Conservation (phyloP, 805 yeast species). For the Diddensiella caesifluorescens region DNA sequence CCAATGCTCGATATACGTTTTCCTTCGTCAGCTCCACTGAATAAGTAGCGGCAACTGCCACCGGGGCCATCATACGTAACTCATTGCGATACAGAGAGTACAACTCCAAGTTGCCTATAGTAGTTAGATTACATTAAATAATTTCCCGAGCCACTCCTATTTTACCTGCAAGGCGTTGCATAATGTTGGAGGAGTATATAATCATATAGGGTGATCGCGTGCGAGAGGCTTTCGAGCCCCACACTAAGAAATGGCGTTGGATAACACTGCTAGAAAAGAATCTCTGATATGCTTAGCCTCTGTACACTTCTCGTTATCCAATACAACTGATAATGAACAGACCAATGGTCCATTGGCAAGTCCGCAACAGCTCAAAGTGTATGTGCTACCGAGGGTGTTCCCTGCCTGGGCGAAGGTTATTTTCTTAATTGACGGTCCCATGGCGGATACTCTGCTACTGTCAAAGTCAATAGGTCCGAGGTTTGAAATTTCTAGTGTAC, state of each 20-base stretch:
- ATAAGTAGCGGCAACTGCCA: constrained; percentile 17
- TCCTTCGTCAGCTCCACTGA: constrained; percentile 4
- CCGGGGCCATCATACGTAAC: constrained; percentile 12
- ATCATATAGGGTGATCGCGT: too few relatives aligned
- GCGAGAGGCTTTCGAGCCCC: too few relatives aligned
- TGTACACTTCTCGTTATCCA: neutral
- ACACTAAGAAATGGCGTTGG: constrained; percentile 7
- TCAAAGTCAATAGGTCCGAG: constrained; percentile 6
- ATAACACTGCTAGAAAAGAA: constrained; percentile 8
- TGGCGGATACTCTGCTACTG: constrained; percentile 1
- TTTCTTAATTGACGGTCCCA: constrained; percentile 4
- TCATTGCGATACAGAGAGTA: constrained; percentile 16
- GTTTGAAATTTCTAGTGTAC: constrained; percentile 10
- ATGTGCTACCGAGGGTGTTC: constrained; percentile 5
- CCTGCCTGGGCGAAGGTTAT: constrained; percentile 8
- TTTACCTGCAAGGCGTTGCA: neutral
- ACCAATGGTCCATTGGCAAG: constrained; percentile 10
- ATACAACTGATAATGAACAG: constrained; percentile 4
- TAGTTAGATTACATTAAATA: neutral
- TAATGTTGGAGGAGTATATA: too few relatives aligned
- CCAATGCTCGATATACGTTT: constrained; percentile 14
- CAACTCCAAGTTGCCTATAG: constrained; percentile 15
- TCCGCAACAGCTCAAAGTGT: constrained; percentile 5
- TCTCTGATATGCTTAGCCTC: constrained; percentile 8
- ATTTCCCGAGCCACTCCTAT: neutral